These are phyloP conservation scores for Apiospora phragmitis DNA, from an alignment of 2,329 filamentous ascomycete genomes.

Conservation along the genomic window DNA sequence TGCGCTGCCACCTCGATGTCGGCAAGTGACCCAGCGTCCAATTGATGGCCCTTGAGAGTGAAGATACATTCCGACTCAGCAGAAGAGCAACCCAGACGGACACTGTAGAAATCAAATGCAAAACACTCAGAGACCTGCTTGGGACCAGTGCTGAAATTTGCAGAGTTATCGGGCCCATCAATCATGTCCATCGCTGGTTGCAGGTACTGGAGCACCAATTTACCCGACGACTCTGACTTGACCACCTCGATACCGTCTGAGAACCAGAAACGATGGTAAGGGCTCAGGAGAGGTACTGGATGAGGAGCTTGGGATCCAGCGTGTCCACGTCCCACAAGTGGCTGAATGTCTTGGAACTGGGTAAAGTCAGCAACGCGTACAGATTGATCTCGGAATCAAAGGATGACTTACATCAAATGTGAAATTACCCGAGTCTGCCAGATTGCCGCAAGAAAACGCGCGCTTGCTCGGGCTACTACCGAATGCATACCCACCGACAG, in stretches of 20 bases:
- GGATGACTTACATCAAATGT: conserved; percentile 28
- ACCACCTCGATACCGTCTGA: conserved; percentile 26
- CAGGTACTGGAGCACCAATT: conserved; percentile 30
- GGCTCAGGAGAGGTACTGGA: conserved; percentile 27
- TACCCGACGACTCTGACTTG: conserved; percentile 28
- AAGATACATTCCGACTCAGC: conserved; percentile 26
- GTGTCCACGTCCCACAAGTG: neutral
- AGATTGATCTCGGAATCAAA: neutral
- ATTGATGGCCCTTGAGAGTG: conserved; percentile 29
- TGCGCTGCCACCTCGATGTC: neutral
- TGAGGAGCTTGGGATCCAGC: conserved; percentile 10
- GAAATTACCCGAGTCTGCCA: conserved; percentile 26
- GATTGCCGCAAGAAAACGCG: conserved; percentile 23
- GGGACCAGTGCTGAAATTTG: conserved; percentile 27
- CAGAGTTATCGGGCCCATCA: conserved; percentile 18
- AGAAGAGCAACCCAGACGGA: conserved; percentile 30
- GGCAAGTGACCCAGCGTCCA: neutral
- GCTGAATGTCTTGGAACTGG: neutral
- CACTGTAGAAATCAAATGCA: conserved; percentile 13
- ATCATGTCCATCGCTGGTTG: conserved; percentile 25
- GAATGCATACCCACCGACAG: conserved; percentile 4
- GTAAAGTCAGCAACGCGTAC: neutral
- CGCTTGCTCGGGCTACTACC: neutral
- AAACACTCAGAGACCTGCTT: conserved; percentile 17
- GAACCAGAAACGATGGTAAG: conserved; percentile 33